Evolutionary conservation across 192 early-diverging fungal species (phyloP).

Genomic region (Phycomyces nitens): DNA sequence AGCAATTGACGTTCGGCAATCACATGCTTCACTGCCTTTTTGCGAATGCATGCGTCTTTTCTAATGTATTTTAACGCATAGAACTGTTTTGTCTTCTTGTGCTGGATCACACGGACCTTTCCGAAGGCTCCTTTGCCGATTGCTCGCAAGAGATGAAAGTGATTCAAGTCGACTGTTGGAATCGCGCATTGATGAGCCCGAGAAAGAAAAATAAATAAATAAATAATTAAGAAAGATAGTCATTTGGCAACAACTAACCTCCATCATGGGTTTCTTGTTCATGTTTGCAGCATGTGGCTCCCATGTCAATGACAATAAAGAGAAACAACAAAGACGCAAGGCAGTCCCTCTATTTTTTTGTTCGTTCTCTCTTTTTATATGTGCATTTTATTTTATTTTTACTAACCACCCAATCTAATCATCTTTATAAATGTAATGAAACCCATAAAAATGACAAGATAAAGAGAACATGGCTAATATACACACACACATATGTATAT

Average conservation of each 20-base stretch:
- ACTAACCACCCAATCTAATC: too few relatives aligned
- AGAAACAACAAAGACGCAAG: slow-evolving; percentile 5
- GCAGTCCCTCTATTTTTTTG: background rate
- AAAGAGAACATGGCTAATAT: too few relatives aligned
- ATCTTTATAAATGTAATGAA: too few relatives aligned
- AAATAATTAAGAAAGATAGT: too few relatives aligned
- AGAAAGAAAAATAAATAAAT: too few relatives aligned
- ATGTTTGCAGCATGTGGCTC: slow-evolving; percentile 50
- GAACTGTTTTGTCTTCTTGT: slow-evolving; percentile 68
- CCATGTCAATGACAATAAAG: slow-evolving; percentile 35
- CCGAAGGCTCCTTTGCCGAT: slow-evolving; percentile 97
- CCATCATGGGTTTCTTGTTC: slow-evolving; percentile 67
- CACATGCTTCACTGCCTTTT: slow-evolving; percentile 84
- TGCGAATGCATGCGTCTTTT: slow-evolving; percentile 87
- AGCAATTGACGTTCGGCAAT: slow-evolving; percentile 86
- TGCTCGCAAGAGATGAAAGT: slow-evolving; percentile 86
- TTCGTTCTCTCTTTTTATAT: background rate
- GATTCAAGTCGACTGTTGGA: slow-evolving; percentile 44
- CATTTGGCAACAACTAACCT: slow-evolving; percentile 44
- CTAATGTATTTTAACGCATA: slow-evolving; percentile 98
- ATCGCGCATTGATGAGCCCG: background rate
- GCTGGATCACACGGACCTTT: slow-evolving; percentile 92
- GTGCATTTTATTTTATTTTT: background rate
- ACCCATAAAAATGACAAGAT: too few relatives aligned
- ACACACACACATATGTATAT: too few relatives aligned